These are phyloP conservation scores for Solanum chacoense DNA, from an alignment of 305 asterid species.

Conservation along the genomic window DNA sequence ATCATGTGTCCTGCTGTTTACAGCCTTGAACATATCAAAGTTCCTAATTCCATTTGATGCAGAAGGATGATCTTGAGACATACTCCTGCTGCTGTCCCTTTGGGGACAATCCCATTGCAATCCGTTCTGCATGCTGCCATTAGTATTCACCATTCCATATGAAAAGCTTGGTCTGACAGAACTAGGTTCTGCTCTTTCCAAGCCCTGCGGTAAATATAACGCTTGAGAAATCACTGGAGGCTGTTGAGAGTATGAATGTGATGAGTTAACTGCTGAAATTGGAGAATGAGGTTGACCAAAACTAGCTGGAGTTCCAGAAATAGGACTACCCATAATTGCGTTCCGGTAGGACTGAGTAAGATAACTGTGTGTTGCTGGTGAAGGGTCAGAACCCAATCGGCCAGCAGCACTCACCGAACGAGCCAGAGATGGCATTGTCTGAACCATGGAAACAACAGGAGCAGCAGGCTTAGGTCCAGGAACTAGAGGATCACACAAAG, in stretches of 20 bases:
- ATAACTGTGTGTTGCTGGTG: conserved; percentile 44
- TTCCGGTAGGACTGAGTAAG: conserved; percentile 82
- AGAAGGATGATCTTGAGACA: conserved; percentile 23
- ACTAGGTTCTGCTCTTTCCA: conserved; percentile 48
- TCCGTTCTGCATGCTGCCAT: conserved; percentile 43
- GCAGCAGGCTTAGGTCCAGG: conserved; percentile 53
- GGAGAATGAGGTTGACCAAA: conserved; percentile 48
- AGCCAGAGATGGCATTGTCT: conserved; percentile 43
- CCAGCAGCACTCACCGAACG: conserved; percentile 89
- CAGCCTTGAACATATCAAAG: conserved; percentile 33
- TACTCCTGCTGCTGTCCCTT: conserved; percentile 28
- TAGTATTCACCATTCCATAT: conserved; percentile 53
- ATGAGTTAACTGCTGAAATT: conserved; percentile 36
- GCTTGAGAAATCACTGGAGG: conserved; percentile 38
- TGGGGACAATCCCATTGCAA: conserved; percentile 47
- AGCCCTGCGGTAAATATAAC: conserved; percentile 25
- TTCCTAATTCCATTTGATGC: conserved; percentile 29
- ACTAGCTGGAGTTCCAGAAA: conserved; percentile 34
- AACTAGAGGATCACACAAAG: conserved; percentile 62
- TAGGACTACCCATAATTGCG: conserved; percentile 63
- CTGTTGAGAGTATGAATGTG: conserved; percentile 43
- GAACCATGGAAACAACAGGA: conserved; percentile 46
- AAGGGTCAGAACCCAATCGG: conserved; percentile 54
- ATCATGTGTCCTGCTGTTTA: conserved; percentile 38
- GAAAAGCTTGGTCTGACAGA: conserved; percentile 36